These are phyloP conservation scores for Ogataea siamensis DNA, from an alignment of 805 yeast species.

Conservation along the genomic window DNA sequence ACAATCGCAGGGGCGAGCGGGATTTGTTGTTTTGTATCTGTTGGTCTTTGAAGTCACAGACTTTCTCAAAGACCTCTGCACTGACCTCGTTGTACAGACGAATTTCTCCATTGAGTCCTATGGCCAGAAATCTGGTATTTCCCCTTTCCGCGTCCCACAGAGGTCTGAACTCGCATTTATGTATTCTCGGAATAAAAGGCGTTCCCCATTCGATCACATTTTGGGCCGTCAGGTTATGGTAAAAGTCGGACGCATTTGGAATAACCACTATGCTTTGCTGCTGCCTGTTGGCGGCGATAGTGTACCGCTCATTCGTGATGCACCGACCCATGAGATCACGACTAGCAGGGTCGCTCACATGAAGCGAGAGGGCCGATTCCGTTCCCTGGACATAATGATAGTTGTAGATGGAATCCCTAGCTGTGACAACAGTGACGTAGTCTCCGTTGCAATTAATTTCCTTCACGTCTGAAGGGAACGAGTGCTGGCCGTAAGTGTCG, in stretches of 20 bases:
- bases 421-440: constrained; percentile 29
- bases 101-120: constrained; percentile 41
- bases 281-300: constrained; percentile 23
- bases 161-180: constrained; percentile 30
- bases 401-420: constrained; percentile 27
- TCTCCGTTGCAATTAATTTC: constrained; percentile 25
- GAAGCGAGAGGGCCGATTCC: constrained; percentile 9
- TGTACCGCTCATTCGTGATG: constrained; percentile 16
- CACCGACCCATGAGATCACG: constrained; percentile 26
- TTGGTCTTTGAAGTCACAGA: constrained; percentile 1
- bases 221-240: background rate
- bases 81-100: constrained; percentile 22
- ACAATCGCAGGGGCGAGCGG: constrained; percentile 8
- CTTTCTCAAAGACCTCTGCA: constrained; percentile 7
- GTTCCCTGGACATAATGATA: constrained; percentile 19
- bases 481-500: constrained; percentile 11
- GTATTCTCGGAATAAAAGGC: constrained; percentile 35
- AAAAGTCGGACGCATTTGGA: background rate
- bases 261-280: constrained; percentile 18
- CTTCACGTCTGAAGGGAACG: constrained; percentile 20
- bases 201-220: constrained; percentile 8
- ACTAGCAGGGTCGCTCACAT: constrained; percentile 20
- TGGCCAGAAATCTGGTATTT: constrained; percentile 24
- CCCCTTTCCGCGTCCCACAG: constrained; percentile 29
- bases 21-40: constrained; percentile 4